Conservation (phyloP, 352 stramenopile genomes). For the Phytopythium ostracodes region DNA sequence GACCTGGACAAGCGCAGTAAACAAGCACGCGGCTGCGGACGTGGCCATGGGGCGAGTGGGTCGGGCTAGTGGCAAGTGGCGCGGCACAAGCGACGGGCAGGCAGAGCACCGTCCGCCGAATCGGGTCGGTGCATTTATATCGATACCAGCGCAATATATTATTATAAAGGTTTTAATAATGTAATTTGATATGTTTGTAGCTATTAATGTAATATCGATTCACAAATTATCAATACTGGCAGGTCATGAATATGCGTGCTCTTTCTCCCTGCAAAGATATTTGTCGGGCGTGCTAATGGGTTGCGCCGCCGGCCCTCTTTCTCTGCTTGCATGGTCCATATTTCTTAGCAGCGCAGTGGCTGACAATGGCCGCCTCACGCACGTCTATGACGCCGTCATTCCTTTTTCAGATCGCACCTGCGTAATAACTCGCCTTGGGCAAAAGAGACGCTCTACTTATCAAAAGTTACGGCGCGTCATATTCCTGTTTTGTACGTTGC, state of each 20-base stretch:
- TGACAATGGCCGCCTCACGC: background rate
- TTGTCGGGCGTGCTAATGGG: background rate
- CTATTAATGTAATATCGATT: too few relatives aligned
- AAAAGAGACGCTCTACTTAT: background rate
- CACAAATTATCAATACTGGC: too few relatives aligned
- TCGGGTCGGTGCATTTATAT: background rate
- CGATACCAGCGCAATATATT: background rate
- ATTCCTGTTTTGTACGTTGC: background rate
- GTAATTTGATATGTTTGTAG: background rate
- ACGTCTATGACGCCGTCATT: background rate
- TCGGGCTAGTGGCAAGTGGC: background rate
- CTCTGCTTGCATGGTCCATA: background rate
- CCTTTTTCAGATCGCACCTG: background rate
- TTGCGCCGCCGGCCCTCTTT: background rate
- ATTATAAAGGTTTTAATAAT: background rate
- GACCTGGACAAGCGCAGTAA: background rate
- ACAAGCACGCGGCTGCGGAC: background rate
- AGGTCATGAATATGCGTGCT: too few relatives aligned
- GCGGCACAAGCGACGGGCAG: background rate
- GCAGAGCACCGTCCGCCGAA: background rate
- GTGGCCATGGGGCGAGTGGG: background rate
- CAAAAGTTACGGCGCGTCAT: background rate
- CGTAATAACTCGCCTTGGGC: background rate
- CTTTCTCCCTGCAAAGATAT: background rate
- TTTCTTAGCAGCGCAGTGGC: background rate